Percentiles rank a stretch among this genome's conserved stretches.
phyloP scores from a whole-genome alignment of 805 yeast species.

The Kodamaea leandrae region DNA sequence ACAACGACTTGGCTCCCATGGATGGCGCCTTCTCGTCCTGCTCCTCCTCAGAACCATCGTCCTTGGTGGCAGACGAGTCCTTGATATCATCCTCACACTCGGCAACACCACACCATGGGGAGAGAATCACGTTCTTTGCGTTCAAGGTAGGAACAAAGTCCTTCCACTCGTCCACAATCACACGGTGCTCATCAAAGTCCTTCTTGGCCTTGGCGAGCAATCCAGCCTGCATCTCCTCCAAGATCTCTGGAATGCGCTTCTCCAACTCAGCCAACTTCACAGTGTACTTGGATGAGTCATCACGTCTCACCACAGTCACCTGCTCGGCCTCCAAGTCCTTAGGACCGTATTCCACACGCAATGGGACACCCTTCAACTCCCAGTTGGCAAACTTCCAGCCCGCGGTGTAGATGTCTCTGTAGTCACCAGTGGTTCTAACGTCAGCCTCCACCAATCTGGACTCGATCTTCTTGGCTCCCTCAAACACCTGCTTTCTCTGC shows the following conservation, averaged over 20 bases:
- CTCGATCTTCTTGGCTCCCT: slow-evolving; percentile 72
- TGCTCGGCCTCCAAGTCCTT: slow-evolving; percentile 80
- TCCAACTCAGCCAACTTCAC: slow-evolving; percentile 67
- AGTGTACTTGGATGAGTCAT: slow-evolving; percentile 70
- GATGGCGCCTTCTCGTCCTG: slow-evolving; percentile 95
- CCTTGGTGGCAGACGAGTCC: slow-evolving; percentile 79
- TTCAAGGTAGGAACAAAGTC: slow-evolving; percentile 93
- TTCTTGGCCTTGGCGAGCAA: slow-evolving; percentile 77
- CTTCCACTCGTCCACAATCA: slow-evolving; percentile 77
- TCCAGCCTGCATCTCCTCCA: slow-evolving; percentile 78
- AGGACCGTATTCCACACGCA: slow-evolving; percentile 95
- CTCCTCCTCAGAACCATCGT: slow-evolving; percentile 78
- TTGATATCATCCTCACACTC: slow-evolving; percentile 98
- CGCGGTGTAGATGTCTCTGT: slow-evolving; percentile 91
- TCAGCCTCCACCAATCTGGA: slow-evolving; percentile 54
- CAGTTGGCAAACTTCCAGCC: slow-evolving; percentile 99
- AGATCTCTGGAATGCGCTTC: slow-evolving; percentile 64
- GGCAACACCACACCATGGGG: slow-evolving; percentile 96
- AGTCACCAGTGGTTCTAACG: slow-evolving; percentile 79
- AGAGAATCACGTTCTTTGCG: slow-evolving; percentile 80
- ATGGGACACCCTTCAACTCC: slow-evolving; percentile 94
- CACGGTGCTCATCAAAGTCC: slow-evolving; percentile 80
- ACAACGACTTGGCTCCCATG: slow-evolving; percentile 98
- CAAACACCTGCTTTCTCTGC: slow-evolving; percentile 64
- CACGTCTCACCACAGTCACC: slow-evolving; percentile 91